Conservation (phyloP, 2,329 filamentous ascomycete species). For the Torrubiella hemipterigena region DNA sequence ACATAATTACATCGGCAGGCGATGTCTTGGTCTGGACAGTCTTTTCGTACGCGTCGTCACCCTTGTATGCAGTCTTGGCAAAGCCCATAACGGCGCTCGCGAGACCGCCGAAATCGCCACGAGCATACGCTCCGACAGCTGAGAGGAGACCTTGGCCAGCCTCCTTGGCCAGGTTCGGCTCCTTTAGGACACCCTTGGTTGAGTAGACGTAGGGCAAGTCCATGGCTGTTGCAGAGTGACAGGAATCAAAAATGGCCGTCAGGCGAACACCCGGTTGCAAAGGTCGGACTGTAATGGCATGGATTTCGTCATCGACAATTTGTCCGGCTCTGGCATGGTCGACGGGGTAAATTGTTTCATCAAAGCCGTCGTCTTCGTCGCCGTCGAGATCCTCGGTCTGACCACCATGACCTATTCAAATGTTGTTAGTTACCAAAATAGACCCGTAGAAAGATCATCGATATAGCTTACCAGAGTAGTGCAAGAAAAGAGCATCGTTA, state of each 20-base stretch:
- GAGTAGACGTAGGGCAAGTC: constrained; percentile 73
- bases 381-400: constrained; percentile 63
- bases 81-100: constrained; percentile 69
- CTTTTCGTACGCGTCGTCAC: constrained; percentile 67
- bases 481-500: constrained; percentile 68
- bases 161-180: constrained; percentile 71
- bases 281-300: constrained; percentile 63
- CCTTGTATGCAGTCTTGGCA: constrained; percentile 75
- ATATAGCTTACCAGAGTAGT: constrained; percentile 49
- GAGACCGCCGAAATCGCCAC: constrained; percentile 74
- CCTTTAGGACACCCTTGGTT: constrained; percentile 68
- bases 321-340: constrained; percentile 59
- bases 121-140: constrained; percentile 66
- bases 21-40: constrained; percentile 84
- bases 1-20: constrained; percentile 93
- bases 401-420: constrained; percentile 52
- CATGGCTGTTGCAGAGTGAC: constrained; percentile 66
- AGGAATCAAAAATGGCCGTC: constrained; percentile 73
- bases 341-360: constrained; percentile 70
- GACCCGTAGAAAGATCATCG: not conserved
- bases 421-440: not conserved
- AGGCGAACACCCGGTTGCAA: constrained; percentile 74
- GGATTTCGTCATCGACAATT: constrained; percentile 70
- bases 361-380: constrained; percentile 66
- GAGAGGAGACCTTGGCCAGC: constrained; percentile 60